These are phyloP conservation scores for Cutaneotrichosporon mucoides DNA, from an alignment of 1,284 basidiomycete genomes.

Conservation along the genomic window DNA sequence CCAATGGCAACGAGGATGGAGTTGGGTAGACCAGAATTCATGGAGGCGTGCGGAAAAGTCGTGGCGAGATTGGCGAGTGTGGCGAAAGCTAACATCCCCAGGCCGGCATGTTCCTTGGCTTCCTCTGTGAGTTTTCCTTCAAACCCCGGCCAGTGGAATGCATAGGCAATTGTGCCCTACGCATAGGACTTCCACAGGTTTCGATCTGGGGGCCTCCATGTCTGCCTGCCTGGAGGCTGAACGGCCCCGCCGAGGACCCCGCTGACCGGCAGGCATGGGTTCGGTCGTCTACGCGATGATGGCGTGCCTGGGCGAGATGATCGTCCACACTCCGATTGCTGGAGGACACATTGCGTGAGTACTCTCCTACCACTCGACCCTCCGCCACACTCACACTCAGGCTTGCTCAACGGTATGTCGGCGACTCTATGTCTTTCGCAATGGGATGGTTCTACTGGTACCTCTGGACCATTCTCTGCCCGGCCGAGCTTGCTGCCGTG, in stretches of 20 bases:
- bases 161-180: too few species aligned
- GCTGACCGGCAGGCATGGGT: slow-evolving; percentile 44
- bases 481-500: slow-evolving; percentile 73
- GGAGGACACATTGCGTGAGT: slow-evolving; percentile 66
- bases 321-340: slow-evolving; percentile 50
- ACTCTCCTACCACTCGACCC: too few species aligned
- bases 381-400: slow-evolving; percentile 47
- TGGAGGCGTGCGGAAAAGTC: too few species aligned
- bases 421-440: slow-evolving; percentile 72
- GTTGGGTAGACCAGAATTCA: too few species aligned
- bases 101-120: slow-evolving; percentile 17
- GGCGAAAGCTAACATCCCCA: slow-evolving; percentile 3
- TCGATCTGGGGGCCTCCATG: too few species aligned
- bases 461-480: slow-evolving; percentile 63
- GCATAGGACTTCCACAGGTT: too few species aligned
- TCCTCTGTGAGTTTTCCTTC: slow-evolving; percentile 6
- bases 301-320: slow-evolving; percentile 53
- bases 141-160: too few species aligned
- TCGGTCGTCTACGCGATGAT: slow-evolving; percentile 47
- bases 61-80: background rate
- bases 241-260: too few species aligned
- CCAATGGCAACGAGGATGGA: too few species aligned
- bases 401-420: slow-evolving; percentile 54
- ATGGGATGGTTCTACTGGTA: slow-evolving; percentile 84
- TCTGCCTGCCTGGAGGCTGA: too few species aligned